phyloP scores from a whole-genome alignment of 2,329 filamentous ascomycete species.

The Pseudonectria foliicola region DNA sequence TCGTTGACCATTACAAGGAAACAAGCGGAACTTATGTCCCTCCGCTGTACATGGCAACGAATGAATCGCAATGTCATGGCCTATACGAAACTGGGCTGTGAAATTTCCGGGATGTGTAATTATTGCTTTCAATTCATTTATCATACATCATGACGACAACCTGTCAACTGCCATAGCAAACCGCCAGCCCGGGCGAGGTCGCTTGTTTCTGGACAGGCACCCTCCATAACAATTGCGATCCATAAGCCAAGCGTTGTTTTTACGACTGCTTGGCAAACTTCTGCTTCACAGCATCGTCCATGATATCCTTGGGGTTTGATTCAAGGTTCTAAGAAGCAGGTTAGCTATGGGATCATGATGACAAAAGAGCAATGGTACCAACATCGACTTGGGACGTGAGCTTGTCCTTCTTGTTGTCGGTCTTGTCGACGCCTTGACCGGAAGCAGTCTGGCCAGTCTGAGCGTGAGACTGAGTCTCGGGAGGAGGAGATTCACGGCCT shows the following conservation, averaged over 20 bases:
- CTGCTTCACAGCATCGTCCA: slow-evolving; percentile 54
- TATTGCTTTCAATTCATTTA: too few species aligned
- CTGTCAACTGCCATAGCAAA: too few species aligned
- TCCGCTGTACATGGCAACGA: too few species aligned
- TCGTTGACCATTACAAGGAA: too few species aligned
- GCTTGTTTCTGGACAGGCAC: too few species aligned
- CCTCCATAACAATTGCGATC: too few species aligned
- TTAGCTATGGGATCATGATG: slow-evolving; percentile 2
- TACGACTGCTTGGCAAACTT: slow-evolving; percentile 49
- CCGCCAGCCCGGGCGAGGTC: too few species aligned
- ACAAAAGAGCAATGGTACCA: slow-evolving; percentile 34
- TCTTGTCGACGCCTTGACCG: slow-evolving; percentile 50
- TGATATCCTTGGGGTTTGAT: slow-evolving; percentile 59
- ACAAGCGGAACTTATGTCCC: too few species aligned
- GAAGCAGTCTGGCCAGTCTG: slow-evolving; percentile 55
- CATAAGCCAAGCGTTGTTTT: not conserved
- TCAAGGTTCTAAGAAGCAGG: slow-evolving; percentile 36
- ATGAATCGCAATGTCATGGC: too few species aligned
- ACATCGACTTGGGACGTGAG: slow-evolving; percentile 40
- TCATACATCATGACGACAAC: too few species aligned
- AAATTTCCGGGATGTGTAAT: too few species aligned
- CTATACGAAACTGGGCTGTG: too few species aligned
- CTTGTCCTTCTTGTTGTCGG: slow-evolving; percentile 43
- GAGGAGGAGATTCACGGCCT: slow-evolving; percentile 72
- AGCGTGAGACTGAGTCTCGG: slow-evolving; percentile 57